Conservation (phyloP, 1,284 basidiomycete species). For the Microbotryum violaceum region DNA sequence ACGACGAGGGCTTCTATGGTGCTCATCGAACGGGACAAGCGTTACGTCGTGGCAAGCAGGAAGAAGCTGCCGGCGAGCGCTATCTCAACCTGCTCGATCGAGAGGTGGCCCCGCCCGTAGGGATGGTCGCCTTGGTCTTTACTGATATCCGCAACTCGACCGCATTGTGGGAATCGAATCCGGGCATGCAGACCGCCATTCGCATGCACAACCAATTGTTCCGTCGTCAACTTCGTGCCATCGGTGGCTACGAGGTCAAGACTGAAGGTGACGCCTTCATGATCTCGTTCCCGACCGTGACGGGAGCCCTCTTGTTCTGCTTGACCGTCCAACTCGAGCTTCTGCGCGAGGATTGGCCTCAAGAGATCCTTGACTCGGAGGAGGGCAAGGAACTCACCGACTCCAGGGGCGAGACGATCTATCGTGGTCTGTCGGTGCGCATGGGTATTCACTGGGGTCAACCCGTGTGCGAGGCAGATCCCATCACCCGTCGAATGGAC, state of each 20-base stretch:
- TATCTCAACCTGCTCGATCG: conserved; percentile 57
- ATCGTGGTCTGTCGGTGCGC: conserved; percentile 83
- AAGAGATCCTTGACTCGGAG: conserved; percentile 85
- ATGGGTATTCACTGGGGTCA: conserved; percentile 96
- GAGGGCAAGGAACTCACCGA: conserved; percentile 81
- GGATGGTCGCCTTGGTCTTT: conserved; percentile 89
- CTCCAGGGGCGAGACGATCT: conserved; percentile 60
- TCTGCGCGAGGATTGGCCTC: conserved; percentile 81
- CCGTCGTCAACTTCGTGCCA: conserved; percentile 75
- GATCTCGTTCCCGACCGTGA: conserved; percentile 88
- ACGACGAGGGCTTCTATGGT: conserved; percentile 33
- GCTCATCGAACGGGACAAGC: conserved; percentile 34
- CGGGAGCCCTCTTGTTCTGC: conserved; percentile 85
- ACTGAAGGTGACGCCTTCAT: conserved; percentile 99
- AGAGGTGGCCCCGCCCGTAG: conserved; percentile 80
- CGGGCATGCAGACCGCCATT: conserved; percentile 93
- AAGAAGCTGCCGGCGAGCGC: conserved; percentile 35
- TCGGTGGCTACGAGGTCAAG: conserved; percentile 98
- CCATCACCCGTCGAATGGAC: conserved; percentile 94
- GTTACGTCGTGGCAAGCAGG: conserved; percentile 17
- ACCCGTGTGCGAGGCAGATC: conserved; percentile 87
- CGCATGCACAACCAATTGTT: conserved; percentile 82
- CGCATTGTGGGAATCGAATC: conserved; percentile 92
- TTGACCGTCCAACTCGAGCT: conserved; percentile 81
- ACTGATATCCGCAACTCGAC: conserved; percentile 99